Conservation (phyloP, 2,329 filamentous ascomycete species). For the Mollisiaceae sp. region DNA sequence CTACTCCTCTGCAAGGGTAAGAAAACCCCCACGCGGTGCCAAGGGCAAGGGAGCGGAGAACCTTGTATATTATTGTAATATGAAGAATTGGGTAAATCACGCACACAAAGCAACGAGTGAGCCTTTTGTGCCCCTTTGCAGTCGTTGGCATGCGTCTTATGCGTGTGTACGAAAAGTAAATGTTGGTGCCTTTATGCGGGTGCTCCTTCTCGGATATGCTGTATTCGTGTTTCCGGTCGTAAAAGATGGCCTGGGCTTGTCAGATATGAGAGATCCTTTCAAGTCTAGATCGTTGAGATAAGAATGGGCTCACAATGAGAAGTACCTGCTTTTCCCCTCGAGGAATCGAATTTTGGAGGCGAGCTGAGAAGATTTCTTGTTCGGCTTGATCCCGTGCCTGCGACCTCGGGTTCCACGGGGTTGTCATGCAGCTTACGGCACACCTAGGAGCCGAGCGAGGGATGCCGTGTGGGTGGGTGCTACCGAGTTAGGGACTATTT, state of each 20-base stretch:
- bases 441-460: not conserved
- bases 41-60: constrained; percentile 17
- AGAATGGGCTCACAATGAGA: not conserved
- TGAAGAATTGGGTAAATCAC: not conserved
- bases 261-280: not conserved
- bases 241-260: not conserved
- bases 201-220: not conserved
- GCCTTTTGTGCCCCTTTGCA: not conserved
- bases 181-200: not conserved
- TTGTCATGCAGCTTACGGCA: not conserved
- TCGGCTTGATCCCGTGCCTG: not conserved
- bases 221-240: not conserved
- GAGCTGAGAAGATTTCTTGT: not conserved
- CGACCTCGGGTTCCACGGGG: not conserved
- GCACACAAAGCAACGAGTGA: not conserved
- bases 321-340: too few relatives aligned
- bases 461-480: not conserved
- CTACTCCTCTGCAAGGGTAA: constrained; percentile 9
- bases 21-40: constrained; percentile 14
- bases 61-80: constrained; percentile 15
- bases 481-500: not conserved
- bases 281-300: not conserved
- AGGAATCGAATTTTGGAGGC: not conserved
- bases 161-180: not conserved
- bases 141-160: not conserved